Base-by-base conservation (phyloP, 441 rosid genomes). In the Pelargonium citronellum region DNA sequence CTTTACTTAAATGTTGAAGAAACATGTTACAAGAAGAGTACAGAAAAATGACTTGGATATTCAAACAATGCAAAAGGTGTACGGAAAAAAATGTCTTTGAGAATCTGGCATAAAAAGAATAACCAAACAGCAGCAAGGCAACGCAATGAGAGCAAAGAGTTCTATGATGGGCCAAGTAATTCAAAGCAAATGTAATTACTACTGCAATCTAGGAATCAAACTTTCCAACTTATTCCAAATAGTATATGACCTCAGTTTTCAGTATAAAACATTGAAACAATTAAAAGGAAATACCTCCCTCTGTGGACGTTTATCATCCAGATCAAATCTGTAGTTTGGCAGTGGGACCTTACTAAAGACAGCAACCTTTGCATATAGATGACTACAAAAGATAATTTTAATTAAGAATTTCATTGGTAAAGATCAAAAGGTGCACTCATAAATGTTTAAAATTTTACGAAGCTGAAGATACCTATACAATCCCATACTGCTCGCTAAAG, bases 251-350 rank as follows among this genome's bases (percentile, higher is more conserved):
- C 19, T 12, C 63, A 58, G 63, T 58, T 58, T 13, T 58, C 22
- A 20, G 22, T 27, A 58, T 6, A 27, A 27, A 58, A 58, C 34
- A 58, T 58, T 0, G 34, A 6, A 17, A 57, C 62, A 57, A 17
- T 49, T 11, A 46, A 41, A 43, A 47, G 63, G 57, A 64, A 69
- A 57, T 81, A 95, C 97, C 99, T 95, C 99, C 68, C 99, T 87
- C 60, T 95, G 99, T 70, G 99, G 99, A 80, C 99, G 84, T 86
- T 83, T 91, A 77, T 95, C 97, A 86, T 95, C 99, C 84, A 95
- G 86, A 82, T 95, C 99, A 3, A 96, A 96, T 74, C 99, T 70
- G 79, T 95, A 95, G 79, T 95, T 91, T 5, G 99, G 96, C 71
- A 95, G 96, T 67, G 97, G 97, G 78, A 84, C 86, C 83, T 90